These are phyloP conservation scores for Colletotrichum trifolii DNA, from an alignment of 2,329 filamentous ascomycete genomes.

Conservation along the genomic window DNA sequence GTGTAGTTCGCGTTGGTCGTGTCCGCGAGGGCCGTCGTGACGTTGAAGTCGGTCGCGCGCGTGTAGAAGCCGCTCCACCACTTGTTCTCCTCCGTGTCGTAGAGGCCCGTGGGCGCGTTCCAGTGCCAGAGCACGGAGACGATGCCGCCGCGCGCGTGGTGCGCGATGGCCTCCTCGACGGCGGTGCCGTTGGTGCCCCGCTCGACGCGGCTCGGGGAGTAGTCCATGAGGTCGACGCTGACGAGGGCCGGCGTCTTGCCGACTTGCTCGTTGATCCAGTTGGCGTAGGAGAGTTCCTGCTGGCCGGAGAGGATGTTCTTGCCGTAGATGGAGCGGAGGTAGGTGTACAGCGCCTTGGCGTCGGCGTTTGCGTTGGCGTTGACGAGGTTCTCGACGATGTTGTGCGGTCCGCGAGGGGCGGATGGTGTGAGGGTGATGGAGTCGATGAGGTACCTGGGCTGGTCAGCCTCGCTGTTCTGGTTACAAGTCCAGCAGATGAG, in stretches of 20 bases:
- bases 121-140: constrained; percentile 61
- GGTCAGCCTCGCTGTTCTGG: neutral
- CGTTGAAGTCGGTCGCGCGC: constrained; percentile 58
- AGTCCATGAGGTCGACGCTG: constrained; percentile 60
- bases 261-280: constrained; percentile 56
- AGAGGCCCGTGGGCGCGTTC: constrained; percentile 58
- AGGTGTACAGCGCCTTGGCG: constrained; percentile 52
- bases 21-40: constrained; percentile 53
- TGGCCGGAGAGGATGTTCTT: constrained; percentile 60
- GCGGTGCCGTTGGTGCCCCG: constrained; percentile 52
- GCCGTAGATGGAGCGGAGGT: constrained; percentile 57
- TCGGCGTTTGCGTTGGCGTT: constrained; percentile 50
- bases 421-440: constrained; percentile 52
- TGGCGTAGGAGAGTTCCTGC: constrained; percentile 54
- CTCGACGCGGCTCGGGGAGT: constrained; percentile 57
- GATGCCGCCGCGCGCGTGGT: constrained; percentile 56
- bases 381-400: constrained; percentile 51
- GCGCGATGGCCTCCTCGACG: constrained; percentile 58
- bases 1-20: constrained; percentile 59
- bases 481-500: no score
- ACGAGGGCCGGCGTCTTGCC: constrained; percentile 60
- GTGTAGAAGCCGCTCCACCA: constrained; percentile 64
- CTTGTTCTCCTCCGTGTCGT: constrained; percentile 55
- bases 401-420: constrained; percentile 49
- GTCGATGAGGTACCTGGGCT: constrained; percentile 54